Percentiles rank a stretch among this genome's conserved stretches.
Conservation (phyloP, 139 green algal species). For the Micractinium conductrix region DNA sequence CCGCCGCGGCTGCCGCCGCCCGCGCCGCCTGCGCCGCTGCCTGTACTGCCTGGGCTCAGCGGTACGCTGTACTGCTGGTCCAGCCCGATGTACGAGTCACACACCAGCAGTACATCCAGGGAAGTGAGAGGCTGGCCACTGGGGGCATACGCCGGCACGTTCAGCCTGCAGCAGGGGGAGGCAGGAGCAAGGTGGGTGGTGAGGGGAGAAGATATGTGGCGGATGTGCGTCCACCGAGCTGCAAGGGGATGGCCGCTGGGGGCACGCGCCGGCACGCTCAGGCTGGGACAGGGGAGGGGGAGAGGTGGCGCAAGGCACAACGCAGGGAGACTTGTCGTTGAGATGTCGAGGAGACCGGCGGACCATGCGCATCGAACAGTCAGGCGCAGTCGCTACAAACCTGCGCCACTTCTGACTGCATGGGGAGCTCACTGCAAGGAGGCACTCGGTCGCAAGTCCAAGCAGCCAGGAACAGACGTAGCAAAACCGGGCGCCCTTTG, state of each 20-base stretch:
- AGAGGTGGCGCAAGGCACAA: background rate
- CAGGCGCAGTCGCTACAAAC: background rate
- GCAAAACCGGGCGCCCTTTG: background rate
- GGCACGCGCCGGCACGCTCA: background rate
- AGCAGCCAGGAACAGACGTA: too few relatives aligned
- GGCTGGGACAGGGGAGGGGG: background rate
- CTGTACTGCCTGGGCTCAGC: background rate
- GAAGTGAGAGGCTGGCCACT: constrained; percentile 37
- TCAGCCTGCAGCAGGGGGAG: constrained; percentile 36
- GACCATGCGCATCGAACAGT: too few relatives aligned
- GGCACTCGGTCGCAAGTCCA: too few relatives aligned
- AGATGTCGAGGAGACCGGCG: too few relatives aligned
- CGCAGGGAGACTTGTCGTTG: too few relatives aligned
- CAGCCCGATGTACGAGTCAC: constrained; percentile 90
- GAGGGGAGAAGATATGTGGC: background rate
- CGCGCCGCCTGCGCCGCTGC: background rate
- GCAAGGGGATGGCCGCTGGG: background rate
- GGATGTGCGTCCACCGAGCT: background rate
- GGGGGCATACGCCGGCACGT: constrained; percentile 39
- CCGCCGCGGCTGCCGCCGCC: background rate
- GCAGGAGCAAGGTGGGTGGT: background rate
- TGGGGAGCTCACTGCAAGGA: too few relatives aligned
- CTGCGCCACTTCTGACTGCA: background rate
- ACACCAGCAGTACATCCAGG: constrained; percentile 76
- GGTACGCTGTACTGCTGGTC: constrained; percentile 70